Base-by-base conservation (phyloP, 176 grass and related monocot genomes). In the Aegilops umbellulata region DNA sequence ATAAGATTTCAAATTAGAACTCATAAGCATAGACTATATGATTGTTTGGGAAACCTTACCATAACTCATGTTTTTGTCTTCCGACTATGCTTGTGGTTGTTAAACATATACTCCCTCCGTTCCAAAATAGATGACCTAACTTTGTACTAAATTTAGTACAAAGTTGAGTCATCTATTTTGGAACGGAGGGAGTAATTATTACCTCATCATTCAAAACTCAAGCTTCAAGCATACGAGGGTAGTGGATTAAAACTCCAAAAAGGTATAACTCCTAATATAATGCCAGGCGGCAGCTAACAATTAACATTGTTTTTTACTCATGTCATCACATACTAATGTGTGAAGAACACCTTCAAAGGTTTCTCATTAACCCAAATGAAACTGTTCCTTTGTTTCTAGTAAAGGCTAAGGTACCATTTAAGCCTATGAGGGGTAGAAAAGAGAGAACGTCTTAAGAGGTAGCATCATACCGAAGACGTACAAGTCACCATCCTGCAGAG, bases 401-500 rank as follows among this genome's bases (percentile, higher is more conserved):
- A 74, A 74, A 46, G 19, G 7, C 15, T 29, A 27, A 80, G 55
- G 20, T 89, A 74, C 6, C 16, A 66, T 42, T 39, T 71, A 39
- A 35, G 39, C 16, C 11, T 74, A 32, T 55, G 12, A 34, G 9
- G 14, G 29, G 26, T 42, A 20, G 49, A 58, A 27, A 36, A 30
- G 35, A 69, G 32, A 83, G 14, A 61, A 61, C 31, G 22, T 76
- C 27, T 4, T 10, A 42, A 57, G 65, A 90, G 24, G 51, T 32
- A 65, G 74, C 8, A 53, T 84, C 85, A 63, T 91, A 91, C 89
- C 89, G 2, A 32, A 91, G 69, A 91, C 0, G 36, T 55, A 80
- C 49, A 91, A 79, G 82, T 94, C 90, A 49, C 90, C 90, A 67
- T 94, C 93, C 60, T 92, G 80, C 66, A 94, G 77, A 85, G 90